Evolutionary conservation across 306 rosid genomes (phyloP).

Genomic region (Castanea sativa): DNA sequence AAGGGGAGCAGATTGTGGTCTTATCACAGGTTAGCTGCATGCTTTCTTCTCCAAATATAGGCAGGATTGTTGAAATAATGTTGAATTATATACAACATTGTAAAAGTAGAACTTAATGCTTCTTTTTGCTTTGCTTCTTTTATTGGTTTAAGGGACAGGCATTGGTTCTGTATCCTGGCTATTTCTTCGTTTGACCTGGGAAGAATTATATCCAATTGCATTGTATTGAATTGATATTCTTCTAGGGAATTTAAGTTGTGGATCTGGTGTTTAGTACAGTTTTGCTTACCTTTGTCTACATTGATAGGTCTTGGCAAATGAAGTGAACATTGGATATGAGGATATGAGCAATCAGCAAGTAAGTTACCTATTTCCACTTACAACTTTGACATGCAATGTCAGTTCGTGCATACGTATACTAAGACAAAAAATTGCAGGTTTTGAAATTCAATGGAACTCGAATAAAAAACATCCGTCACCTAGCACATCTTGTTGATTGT

Average conservation of each 20-base stretch:
- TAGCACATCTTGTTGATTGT: constrained; percentile 89
- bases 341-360: constrained; percentile 96
- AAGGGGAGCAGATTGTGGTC: constrained; percentile 91
- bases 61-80: constrained; percentile 8
- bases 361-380: constrained; percentile 25
- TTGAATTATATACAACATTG: too few relatives aligned
- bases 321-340: constrained; percentile 91
- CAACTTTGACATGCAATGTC: background rate
- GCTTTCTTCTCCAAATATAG: constrained; percentile 17
- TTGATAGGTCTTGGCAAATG: constrained; percentile 78
- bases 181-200: background rate
- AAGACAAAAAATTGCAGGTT: constrained; percentile 53
- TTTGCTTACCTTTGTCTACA: constrained; percentile 9
- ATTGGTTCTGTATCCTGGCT: background rate
- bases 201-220: background rate
- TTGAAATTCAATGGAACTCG: constrained; percentile 73
- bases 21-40: constrained; percentile 78
- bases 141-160: background rate
- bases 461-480: constrained; percentile 81
- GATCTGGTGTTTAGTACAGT: background rate
- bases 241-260: background rate
- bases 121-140: background rate
- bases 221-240: background rate
- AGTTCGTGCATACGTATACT: background rate
- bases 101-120: background rate